phyloP scores from a whole-genome alignment of 2,329 filamentous ascomycete species.

The Dendrostoma leiphaemia region DNA sequence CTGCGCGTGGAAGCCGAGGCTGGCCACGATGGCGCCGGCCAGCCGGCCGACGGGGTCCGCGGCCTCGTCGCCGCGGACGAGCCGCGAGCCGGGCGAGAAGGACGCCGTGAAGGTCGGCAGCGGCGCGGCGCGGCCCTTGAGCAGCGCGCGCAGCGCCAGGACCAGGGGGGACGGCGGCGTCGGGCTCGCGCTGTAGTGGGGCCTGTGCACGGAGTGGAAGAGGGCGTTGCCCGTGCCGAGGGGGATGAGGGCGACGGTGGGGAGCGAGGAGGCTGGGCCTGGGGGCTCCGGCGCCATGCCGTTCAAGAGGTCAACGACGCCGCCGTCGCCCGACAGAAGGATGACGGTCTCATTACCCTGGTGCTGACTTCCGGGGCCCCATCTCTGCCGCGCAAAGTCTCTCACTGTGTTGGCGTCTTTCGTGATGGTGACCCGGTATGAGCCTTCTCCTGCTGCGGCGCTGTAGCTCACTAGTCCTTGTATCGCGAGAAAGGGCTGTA shows the following conservation, averaged over 20 bases:
- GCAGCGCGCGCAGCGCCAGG: constrained; percentile 50
- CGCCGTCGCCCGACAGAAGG: constrained; percentile 85
- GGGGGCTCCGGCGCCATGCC: constrained; percentile 38
- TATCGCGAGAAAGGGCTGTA: constrained; percentile 54
- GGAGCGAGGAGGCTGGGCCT: constrained; percentile 24
- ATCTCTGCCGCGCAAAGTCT: constrained; percentile 52
- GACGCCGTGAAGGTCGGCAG: constrained; percentile 62
- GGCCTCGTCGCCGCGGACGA: constrained; percentile 31
- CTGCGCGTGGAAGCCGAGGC: constrained; percentile 86
- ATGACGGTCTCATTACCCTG: constrained; percentile 57
- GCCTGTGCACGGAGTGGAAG: constrained; percentile 60
- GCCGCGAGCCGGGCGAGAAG: constrained; percentile 58
- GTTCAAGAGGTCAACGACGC: constrained; percentile 80
- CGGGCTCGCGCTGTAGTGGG: constrained; percentile 43
- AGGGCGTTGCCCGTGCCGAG: constrained; percentile 66
- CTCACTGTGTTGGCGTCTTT: constrained; percentile 61
- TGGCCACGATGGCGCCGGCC: constrained; percentile 80
- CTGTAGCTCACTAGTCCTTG: constrained; percentile 34
- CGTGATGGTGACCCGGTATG: constrained; percentile 61
- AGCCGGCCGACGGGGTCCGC: constrained; percentile 36
- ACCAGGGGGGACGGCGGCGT: constrained; percentile 38
- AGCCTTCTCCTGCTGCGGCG: constrained; percentile 16
- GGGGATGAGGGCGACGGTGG: constrained; percentile 54
- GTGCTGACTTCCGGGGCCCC: constrained; percentile 30
- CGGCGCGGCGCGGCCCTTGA: constrained; percentile 51